Base-by-base conservation (phyloP, 2,329 filamentous ascomycete genomes). In the Purpureocillium lavendulum region DNA sequence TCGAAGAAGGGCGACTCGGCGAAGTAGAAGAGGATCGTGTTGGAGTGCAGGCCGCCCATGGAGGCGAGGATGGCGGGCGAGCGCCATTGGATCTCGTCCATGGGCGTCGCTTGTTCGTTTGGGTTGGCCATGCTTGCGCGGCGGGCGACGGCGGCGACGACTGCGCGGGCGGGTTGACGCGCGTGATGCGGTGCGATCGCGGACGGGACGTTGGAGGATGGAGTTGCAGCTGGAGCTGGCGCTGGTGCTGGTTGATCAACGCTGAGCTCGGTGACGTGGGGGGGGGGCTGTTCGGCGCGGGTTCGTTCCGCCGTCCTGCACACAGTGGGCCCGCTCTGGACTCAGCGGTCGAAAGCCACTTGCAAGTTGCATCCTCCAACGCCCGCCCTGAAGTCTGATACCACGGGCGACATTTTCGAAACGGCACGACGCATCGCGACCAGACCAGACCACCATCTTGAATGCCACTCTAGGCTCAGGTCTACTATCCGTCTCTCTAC, bases 21-120 rank as follows among this genome's bases (percentile, higher is more conserved):
- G 49, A 84, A 83, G 63, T 84, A 84, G 62, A 75, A 80, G 43
- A 82, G 73, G 43, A 84, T 68, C 34, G 70, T 71, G 56, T 83
- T 82, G 48, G 68, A 74, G 58, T 84, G 78, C 38, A 84, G 69
- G 54, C 77, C 72, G 45, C 67, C 70, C 65, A 77, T 72, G 34
- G 61, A 56, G 36, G 67, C 63, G 34, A 70, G 62, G 33, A 66
- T 62, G 36, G 59, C 59, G 15, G 74, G 74, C 30, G 71, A 69
- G 43, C 68, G 69, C 78, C 79, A 84, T 66, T 79, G 75, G 44
- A 82, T 80, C 64, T 84, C 80, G 57, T 83, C 80, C 44, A 82
- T 66, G 7, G 73, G 70, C 2, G 70, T n/a, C n/a, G n/a, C n/a
- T n/a, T n/a, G 66, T 1, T 75, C 72, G 50, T 66, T 64, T 13